A percentile compares a stretch with the other conserved stretches of the same genome.
Evolutionary conservation across 2,329 filamentous ascomycete genomes (phyloP).

Genomic region (Pyricularia grisea): DNA sequence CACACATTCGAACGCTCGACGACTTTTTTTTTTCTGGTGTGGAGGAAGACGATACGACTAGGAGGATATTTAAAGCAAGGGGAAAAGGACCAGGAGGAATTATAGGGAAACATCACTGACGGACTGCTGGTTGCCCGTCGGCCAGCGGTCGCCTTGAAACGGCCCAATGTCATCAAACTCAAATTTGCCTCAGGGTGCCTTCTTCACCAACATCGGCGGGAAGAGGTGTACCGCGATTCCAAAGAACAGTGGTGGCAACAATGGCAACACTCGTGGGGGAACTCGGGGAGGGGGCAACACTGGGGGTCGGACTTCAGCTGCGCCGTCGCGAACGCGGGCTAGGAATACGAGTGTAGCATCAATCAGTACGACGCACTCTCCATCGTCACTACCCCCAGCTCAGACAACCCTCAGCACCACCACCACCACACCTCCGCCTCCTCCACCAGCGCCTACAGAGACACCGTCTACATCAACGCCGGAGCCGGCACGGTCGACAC

Average conservation of each 20-base stretch:
- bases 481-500: conserved; percentile 9
- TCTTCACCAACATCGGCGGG: conserved; percentile 38
- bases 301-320: conserved; percentile 7
- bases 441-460: neutral
- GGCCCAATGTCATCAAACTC: conserved; percentile 30
- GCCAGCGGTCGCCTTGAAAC: neutral
- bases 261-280: conserved; percentile 7
- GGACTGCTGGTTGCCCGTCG: neutral
- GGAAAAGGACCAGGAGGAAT: neutral
- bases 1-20: neutral
- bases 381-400: conserved; percentile 12
- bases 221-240: conserved; percentile 46
- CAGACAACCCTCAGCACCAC: conserved; percentile 3
- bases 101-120: neutral
- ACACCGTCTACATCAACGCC: conserved; percentile 5
- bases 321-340: conserved; percentile 5
- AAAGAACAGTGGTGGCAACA: conserved; percentile 16
- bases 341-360: conserved; percentile 11
- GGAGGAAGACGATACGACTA: neutral
- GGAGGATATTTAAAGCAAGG: neutral
- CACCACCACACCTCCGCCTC: conserved; percentile 1
- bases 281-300: conserved; percentile 6
- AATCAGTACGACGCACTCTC: conserved; percentile 26
- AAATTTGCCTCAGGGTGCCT: conserved; percentile 34
- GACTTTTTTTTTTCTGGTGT: neutral